These are phyloP conservation scores for Apiosordaria backusii DNA, from an alignment of 495 filamentous ascomycete species.

Conservation along the genomic window DNA sequence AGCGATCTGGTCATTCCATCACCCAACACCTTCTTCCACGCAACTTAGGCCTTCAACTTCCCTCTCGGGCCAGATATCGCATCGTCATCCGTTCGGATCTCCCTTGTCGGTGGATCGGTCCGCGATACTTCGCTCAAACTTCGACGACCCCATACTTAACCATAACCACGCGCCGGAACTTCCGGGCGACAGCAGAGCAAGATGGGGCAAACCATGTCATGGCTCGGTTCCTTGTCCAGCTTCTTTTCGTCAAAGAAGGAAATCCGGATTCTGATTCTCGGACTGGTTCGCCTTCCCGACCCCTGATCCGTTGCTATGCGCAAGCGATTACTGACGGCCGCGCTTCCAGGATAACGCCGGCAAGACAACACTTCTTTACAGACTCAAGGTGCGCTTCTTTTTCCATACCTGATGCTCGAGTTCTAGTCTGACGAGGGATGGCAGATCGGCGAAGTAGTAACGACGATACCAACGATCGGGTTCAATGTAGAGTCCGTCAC, in stretches of 20 bases:
- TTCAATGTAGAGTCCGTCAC: constrained; percentile 99
- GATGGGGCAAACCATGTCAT: constrained; percentile 82
- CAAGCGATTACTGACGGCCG: constrained; percentile 25
- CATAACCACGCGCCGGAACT: constrained; percentile 8
- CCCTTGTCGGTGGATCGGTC: constrained; percentile 4
- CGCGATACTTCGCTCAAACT: background rate
- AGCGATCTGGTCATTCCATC: background rate
- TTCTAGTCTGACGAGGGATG: constrained; percentile 13
- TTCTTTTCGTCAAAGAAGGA: constrained; percentile 92
- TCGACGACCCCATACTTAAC: constrained; percentile 6
- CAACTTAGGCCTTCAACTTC: background rate
- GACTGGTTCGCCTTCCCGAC: constrained; percentile 62
- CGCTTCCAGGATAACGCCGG: constrained; percentile 84
- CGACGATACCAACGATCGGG: constrained; percentile 97
- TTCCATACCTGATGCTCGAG: background rate
- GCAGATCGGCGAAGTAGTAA: constrained; percentile 96
- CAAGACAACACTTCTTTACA: constrained; percentile 94
- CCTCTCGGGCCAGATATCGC: background rate
- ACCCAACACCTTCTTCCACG: background rate
- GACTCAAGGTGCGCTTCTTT: constrained; percentile 69
- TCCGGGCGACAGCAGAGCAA: constrained; percentile 25
- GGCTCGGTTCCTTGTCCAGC: constrained; percentile 64
- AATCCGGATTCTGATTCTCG: constrained; percentile 92
- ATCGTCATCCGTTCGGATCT: background rate
- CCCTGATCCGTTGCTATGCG: background rate